These are phyloP conservation scores for Suillus weaverae DNA, from an alignment of 768 basidiomycete genomes.

Conservation along the genomic window DNA sequence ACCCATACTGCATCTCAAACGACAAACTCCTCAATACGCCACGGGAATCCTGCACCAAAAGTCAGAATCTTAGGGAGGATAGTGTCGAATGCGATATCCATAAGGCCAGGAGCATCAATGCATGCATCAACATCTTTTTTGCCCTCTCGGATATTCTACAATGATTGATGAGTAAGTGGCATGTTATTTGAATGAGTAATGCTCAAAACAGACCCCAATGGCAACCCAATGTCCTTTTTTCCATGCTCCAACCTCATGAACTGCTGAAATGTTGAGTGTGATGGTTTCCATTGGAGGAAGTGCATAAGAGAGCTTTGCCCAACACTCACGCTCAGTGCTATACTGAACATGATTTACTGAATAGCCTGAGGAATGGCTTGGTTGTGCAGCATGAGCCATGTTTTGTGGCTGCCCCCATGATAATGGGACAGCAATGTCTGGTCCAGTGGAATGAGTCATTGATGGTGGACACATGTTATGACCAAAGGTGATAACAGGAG, in stretches of 20 bases:
- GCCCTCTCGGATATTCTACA: slow-evolving; percentile 11
- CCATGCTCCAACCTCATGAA: not conserved
- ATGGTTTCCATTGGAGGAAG: slow-evolving; percentile 8
- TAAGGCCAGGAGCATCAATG: not conserved
- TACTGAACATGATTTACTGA: slow-evolving; percentile 4
- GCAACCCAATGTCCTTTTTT: not conserved
- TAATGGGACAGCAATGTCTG: not conserved
- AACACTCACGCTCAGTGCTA: not conserved
- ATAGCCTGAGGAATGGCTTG: not conserved
- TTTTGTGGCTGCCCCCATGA: not conserved
- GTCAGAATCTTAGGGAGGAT: not conserved
- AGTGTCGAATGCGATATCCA: not conserved
- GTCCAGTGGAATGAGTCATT: not conserved
- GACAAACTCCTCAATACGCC: not conserved
- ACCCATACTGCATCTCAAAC: slow-evolving; percentile 7
- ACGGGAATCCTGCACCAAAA: not conserved
- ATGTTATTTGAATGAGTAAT: not conserved
- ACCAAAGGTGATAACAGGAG: slow-evolving; percentile 1
- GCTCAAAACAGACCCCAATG: not conserved
- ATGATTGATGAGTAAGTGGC: not conserved
- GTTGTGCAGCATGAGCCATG: too few relatives aligned
- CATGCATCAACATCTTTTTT: slow-evolving; percentile 9
- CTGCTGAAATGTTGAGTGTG: slow-evolving; percentile 2
- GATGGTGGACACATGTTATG: too few relatives aligned
- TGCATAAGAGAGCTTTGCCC: not conserved